These are phyloP conservation scores for Malassezia psittaci DNA, from an alignment of 1,284 basidiomycete species.

Conservation along the genomic window DNA sequence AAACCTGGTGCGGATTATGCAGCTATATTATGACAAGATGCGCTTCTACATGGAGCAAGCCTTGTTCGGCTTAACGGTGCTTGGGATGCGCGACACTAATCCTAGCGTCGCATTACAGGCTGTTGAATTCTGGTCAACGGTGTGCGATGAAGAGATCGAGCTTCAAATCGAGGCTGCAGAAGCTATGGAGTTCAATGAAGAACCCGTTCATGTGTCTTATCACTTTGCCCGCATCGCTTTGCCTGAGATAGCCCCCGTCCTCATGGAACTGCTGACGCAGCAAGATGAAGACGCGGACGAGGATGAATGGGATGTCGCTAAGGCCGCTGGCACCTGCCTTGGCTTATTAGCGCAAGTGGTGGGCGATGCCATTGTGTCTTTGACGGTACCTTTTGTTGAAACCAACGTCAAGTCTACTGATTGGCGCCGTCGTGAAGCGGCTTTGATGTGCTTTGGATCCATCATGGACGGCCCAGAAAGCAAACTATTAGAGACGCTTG, in stretches of 20 bases:
- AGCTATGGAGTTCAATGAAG: conserved; percentile 82
- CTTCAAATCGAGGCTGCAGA: conserved; percentile 84
- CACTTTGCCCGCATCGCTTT: conserved; percentile 89
- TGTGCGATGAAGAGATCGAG: conserved; percentile 94
- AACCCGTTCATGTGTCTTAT: conserved; percentile 75
- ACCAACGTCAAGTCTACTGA: conserved; percentile 77
- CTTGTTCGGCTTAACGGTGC: conserved; percentile 90
- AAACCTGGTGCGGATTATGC: conserved; percentile 92
- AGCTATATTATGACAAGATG: conserved; percentile 98
- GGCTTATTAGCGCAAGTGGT: conserved; percentile 80
- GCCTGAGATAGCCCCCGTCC: conserved; percentile 84
- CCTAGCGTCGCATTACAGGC: conserved; percentile 89
- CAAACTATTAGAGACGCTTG: conserved; percentile 72
- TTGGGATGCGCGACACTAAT: conserved; percentile 91
- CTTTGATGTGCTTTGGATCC: conserved; percentile 94
- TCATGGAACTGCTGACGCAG: conserved; percentile 74
- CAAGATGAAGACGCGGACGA: conserved; percentile 97
- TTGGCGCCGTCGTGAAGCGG: conserved; percentile 92
- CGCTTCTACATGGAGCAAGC: conserved; percentile 98
- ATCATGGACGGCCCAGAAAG: conserved; percentile 94
- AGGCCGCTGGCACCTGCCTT: conserved; percentile 93
- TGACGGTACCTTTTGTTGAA: conserved; percentile 96
- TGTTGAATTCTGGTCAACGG: conserved; percentile 98
- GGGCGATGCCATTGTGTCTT: conserved; percentile 76
- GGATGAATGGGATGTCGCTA: conserved; percentile 96